These are phyloP conservation scores for Solanum virginianum DNA, from an alignment of 257 asterid species.

Conservation along the genomic window DNA sequence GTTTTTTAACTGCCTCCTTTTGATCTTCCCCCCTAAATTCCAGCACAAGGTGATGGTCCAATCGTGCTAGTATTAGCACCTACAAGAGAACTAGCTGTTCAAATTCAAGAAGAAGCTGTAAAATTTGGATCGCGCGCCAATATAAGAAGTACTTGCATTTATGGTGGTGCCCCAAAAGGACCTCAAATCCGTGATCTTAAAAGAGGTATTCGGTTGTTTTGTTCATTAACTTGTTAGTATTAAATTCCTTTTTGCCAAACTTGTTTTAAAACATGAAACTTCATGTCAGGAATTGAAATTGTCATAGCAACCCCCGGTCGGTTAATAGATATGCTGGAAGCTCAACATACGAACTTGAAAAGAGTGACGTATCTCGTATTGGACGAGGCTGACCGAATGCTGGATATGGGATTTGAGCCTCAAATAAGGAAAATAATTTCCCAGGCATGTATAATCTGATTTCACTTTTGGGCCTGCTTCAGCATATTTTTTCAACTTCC, in stretches of 20 bases:
- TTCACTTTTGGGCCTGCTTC: not conserved
- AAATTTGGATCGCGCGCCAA: conserved; percentile 62
- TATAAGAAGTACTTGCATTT: conserved; percentile 75
- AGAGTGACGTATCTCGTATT: conserved; percentile 85
- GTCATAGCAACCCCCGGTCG: conserved; percentile 93
- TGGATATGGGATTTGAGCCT: conserved; percentile 98
- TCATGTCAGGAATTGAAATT: conserved; percentile 70
- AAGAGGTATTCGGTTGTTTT: conserved; percentile 33
- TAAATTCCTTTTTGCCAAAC: not conserved
- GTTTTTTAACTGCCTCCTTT: not conserved
- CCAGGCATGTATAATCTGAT: conserved; percentile 34
- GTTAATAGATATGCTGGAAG: conserved; percentile 86
- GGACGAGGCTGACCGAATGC: conserved; percentile 97
- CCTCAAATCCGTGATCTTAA: conserved; percentile 88
- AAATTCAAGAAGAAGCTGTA: conserved; percentile 75
- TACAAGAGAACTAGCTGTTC: conserved; percentile 89
- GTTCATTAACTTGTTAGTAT: not conserved
- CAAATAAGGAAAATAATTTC: conserved; percentile 82
- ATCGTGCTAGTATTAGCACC: conserved; percentile 79
- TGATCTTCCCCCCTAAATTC: not conserved
- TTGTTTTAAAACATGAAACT: not conserved
- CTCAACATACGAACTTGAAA: conserved; percentile 75
- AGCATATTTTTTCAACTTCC: not conserved
- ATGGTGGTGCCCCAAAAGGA: conserved; percentile 96
- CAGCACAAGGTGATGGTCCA: conserved; percentile 88